A percentile compares a stretch with the other conserved stretches of the same genome.
These are phyloP conservation scores for Suillus americanus DNA, from an alignment of 768 basidiomycete genomes.

Conservation along the genomic window DNA sequence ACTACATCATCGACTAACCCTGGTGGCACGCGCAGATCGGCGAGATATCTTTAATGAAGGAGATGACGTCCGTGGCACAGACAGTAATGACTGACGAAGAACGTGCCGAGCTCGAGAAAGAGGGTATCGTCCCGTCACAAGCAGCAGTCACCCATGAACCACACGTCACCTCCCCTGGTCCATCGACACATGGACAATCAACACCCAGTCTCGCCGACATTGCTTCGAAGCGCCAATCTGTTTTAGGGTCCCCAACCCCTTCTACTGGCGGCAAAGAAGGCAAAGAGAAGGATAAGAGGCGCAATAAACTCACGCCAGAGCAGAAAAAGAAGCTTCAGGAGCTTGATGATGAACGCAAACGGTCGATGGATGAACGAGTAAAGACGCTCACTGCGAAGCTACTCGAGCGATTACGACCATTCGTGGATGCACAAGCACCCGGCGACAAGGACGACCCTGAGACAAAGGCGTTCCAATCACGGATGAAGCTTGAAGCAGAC, in stretches of 20 bases:
- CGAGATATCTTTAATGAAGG: conserved; percentile 94
- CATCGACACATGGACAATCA: conserved; percentile 4
- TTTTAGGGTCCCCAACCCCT: conserved; percentile 17
- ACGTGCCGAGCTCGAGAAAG: conserved; percentile 80
- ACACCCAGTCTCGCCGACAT: conserved; percentile 19
- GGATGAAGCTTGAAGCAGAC: conserved; percentile 82
- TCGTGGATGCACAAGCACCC: conserved; percentile 86
- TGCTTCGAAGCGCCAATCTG: conserved; percentile 14
- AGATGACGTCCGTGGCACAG: conserved; percentile 81
- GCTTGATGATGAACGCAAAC: conserved; percentile 78
- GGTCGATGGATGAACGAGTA: conserved; percentile 78
- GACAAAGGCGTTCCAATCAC: conserved; percentile 72
- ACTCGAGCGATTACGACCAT: conserved; percentile 81
- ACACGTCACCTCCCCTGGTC: conserved; percentile 10
- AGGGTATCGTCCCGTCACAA: conserved; percentile 42
- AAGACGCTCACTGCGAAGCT: conserved; percentile 75
- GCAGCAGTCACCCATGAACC: conserved; percentile 16
- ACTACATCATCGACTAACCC: neutral
- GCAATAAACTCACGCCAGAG: conserved; percentile 68
- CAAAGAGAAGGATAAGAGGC: conserved; percentile 45
- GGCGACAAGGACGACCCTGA: conserved; percentile 82
- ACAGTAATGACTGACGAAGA: conserved; percentile 94
- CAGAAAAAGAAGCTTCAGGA: conserved; percentile 82
- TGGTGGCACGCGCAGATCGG: conserved; percentile 67
- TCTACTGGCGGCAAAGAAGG: conserved; percentile 21